Conservation (phyloP, 1,284 basidiomycete genomes). For the Microbotryomycetes sp. region DNA sequence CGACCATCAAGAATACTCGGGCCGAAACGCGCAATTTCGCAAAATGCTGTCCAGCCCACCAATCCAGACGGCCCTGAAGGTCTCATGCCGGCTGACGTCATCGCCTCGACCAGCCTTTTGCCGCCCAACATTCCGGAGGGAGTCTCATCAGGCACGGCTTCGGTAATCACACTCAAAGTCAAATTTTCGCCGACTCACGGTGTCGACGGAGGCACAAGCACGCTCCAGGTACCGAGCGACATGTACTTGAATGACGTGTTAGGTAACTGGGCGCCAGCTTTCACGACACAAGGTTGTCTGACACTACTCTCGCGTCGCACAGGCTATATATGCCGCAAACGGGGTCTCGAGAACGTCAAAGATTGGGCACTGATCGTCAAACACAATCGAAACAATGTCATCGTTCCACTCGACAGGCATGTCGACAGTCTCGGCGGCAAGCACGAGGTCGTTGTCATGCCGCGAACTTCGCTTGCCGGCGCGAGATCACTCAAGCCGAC, state of each 20-base stretch:
- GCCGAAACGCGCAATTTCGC: slow-evolving; percentile 43
- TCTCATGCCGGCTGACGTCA: neutral
- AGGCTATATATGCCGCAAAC: slow-evolving; percentile 55
- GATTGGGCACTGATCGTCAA: slow-evolving; percentile 77
- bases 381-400: slow-evolving; percentile 57
- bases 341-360: slow-evolving; percentile 59
- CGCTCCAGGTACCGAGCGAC: slow-evolving; percentile 55
- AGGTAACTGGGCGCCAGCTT: slow-evolving; percentile 47
- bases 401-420: slow-evolving; percentile 89
- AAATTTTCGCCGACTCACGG: slow-evolving; percentile 16
- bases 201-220: slow-evolving; percentile 31
- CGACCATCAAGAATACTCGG: slow-evolving; percentile 60
- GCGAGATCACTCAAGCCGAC: slow-evolving; percentile 46
- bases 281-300: slow-evolving; percentile 24
- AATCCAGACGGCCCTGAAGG: slow-evolving; percentile 39
- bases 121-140: slow-evolving; percentile 1
- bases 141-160: slow-evolving; percentile 16
- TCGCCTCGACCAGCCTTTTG: neutral
- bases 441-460: slow-evolving; percentile 74
- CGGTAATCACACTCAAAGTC: slow-evolving; percentile 20
- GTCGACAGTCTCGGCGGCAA: slow-evolving; percentile 86
- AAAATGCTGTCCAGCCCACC: slow-evolving; percentile 29
- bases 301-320: neutral
- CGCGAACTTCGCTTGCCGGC: slow-evolving; percentile 60
- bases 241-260: slow-evolving; percentile 97